phyloP scores from a whole-genome alignment of 192 early-diverging fungal species.

The Entomortierella chlamydospora region DNA sequence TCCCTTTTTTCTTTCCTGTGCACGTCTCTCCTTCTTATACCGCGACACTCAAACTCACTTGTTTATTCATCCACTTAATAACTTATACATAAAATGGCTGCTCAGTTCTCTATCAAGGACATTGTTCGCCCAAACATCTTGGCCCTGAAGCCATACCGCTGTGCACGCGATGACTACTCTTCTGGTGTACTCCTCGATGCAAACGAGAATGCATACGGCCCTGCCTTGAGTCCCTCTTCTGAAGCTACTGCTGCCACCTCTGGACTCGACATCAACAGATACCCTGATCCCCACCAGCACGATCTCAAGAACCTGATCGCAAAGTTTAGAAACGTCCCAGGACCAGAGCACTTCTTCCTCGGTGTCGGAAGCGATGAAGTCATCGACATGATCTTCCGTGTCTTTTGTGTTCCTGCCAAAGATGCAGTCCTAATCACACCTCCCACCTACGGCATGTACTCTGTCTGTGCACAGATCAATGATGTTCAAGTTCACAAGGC shows the following conservation, averaged over 20 bases:
- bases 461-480: conserved; percentile 92
- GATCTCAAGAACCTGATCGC: conserved; percentile 83
- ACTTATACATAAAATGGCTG: conserved; percentile 13
- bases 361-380: conserved; percentile 98
- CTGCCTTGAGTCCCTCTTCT: conserved; percentile 43
- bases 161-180: conserved; percentile 97
- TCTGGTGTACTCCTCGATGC: conserved; percentile 97
- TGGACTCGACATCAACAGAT: conserved; percentile 81
- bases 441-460: conserved; percentile 99
- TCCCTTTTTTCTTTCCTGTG: background rate
- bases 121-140: conserved; percentile 87
- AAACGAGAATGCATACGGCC: conserved; percentile 97
- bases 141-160: conserved; percentile 90
- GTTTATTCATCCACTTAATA: background rate
- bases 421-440: conserved; percentile 96
- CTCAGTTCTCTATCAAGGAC: conserved; percentile 66
- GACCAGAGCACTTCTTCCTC: conserved; percentile 83
- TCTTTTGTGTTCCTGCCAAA: conserved; percentile 89
- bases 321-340: conserved; percentile 74
- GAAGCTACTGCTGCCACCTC: conserved; percentile 44
- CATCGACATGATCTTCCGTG: conserved; percentile 90
- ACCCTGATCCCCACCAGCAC: conserved; percentile 95
- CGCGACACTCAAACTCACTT: background rate
- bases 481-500: conserved; percentile 93
- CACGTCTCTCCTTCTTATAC: background rate